Conservation (phyloP, 2,329 filamentous ascomycete species). For the Truncatella angustata region DNA sequence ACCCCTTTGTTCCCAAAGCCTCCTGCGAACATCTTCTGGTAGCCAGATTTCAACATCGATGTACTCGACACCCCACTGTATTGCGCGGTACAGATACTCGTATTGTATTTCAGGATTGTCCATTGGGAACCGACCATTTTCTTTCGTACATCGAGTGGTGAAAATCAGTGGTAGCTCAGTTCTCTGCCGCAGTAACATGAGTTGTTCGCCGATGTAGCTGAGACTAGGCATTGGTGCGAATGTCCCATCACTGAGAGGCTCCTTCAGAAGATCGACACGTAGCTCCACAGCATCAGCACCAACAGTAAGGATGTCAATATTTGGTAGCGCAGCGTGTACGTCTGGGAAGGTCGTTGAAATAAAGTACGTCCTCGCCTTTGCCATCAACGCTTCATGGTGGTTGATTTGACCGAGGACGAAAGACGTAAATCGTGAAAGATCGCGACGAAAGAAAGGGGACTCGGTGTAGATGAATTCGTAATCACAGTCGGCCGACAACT, state of each 20-base stretch:
- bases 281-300: slow-evolving; percentile 85
- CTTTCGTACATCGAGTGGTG: slow-evolving; percentile 76
- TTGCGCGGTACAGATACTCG: slow-evolving; percentile 76
- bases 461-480: slow-evolving; percentile 85
- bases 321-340: slow-evolving; percentile 76
- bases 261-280: slow-evolving; percentile 76
- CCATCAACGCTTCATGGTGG: slow-evolving; percentile 73
- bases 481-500: slow-evolving; percentile 68
- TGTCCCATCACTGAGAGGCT: slow-evolving; percentile 61
- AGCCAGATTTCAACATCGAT: slow-evolving; percentile 88
- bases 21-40: slow-evolving; percentile 69
- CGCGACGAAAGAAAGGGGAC: slow-evolving; percentile 68
- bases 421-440: slow-evolving; percentile 75
- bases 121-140: slow-evolving; percentile 85
- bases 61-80: slow-evolving; percentile 88
- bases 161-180: slow-evolving; percentile 90
- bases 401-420: slow-evolving; percentile 77
- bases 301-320: slow-evolving; percentile 83
- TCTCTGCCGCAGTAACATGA: slow-evolving; percentile 79
- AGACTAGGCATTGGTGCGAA: slow-evolving; percentile 70
- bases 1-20: slow-evolving; percentile 67
- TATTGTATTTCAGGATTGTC: slow-evolving; percentile 73
- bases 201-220: slow-evolving; percentile 81
- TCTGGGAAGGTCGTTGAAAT: slow-evolving; percentile 89
- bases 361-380: slow-evolving; percentile 76